Base-by-base conservation (phyloP, 495 filamentous ascomycete genomes). In the Aspergillus bridgeri region DNA sequence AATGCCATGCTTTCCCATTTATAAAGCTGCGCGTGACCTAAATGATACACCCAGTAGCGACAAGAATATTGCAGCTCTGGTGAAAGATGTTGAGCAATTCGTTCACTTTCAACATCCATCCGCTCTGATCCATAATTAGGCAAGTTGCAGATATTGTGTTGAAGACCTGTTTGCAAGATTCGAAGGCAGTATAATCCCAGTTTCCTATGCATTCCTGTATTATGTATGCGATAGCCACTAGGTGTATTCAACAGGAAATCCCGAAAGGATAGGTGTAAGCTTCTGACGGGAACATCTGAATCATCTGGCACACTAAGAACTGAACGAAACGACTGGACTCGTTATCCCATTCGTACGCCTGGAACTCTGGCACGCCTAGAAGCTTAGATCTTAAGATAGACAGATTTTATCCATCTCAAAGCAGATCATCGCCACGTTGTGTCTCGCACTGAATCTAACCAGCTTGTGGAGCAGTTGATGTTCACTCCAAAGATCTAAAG, bases 21-120 rank as follows among this genome's bases (percentile, higher is more conserved):
- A n/a, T 18, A 19, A 19, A 23, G 45, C 3, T 43, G 65, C 56
- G 38, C 69, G 53, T 73, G 54, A 54, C 72, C 43, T 43, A 78
- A 33, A 65, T 84, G 76, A 51, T 73, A 38, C 53, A 47, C 22
- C 53, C 72, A 83, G 60, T 75, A 76, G 13, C 63, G 63, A 62
- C 75, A 81, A 38, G 70, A 60, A 53, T 80, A 75, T 57, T 63
- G 59, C 27, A 73, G 42, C 33, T 67, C 64, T 49, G 57, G 13
- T 55, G 64, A 62, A 13, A 79, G 45, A 45, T 51, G 42, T 0
- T 64, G 9, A 19, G 29, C 38, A 25, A 73, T 62, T 15, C 7
- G 54, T 23, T 53, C 27, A 13, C 20, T 6, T 49, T 60, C 56
- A 18, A 76, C 60, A 2, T 72, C 61, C 0, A 0, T 59, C 18